phyloP scores from a whole-genome alignment of 371 early-diverging fungal species.

The Thermomucor indicae-seudaticae region DNA sequence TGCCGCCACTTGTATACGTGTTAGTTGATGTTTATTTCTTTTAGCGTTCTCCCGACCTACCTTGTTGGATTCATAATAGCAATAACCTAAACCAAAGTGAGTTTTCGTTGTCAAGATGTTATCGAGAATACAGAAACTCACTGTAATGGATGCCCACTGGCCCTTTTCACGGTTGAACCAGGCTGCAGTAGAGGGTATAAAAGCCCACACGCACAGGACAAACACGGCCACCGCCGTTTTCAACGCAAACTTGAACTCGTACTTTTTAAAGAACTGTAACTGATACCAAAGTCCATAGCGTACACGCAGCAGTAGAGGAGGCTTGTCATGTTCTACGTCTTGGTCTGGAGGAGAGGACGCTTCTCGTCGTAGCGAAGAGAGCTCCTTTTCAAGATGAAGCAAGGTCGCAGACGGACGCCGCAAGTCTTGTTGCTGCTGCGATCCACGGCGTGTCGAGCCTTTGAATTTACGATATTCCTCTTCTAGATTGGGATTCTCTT shows the following conservation, averaged over 20 bases:
- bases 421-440: too few relatives aligned
- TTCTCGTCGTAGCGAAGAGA: too few relatives aligned
- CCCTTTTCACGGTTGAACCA: slow-evolving; percentile 41
- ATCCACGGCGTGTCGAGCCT: too few relatives aligned
- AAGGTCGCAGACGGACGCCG: too few relatives aligned
- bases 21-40: not conserved
- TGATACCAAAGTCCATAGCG: slow-evolving; percentile 46
- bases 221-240: slow-evolving; percentile 54
- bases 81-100: slow-evolving; percentile 21
- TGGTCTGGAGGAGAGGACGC: too few relatives aligned
- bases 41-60: slow-evolving; percentile 9
- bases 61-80: slow-evolving; percentile 59
- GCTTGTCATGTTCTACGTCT: too few relatives aligned
- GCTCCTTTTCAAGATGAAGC: too few relatives aligned
- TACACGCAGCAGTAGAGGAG: slow-evolving; percentile 17
- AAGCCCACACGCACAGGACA: slow-evolving; percentile 44
- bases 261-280: slow-evolving; percentile 35
- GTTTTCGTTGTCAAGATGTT: not conserved
- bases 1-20: slow-evolving; percentile 60
- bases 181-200: slow-evolving; percentile 30
- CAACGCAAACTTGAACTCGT: slow-evolving; percentile 55
- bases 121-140: not conserved
- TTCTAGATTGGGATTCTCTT: not conserved
- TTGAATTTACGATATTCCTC: too few relatives aligned
- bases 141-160: slow-evolving; percentile 56